Base-by-base conservation (phyloP, 2,329 filamentous ascomycete genomes). In the Metarhizium anisopliae region DNA sequence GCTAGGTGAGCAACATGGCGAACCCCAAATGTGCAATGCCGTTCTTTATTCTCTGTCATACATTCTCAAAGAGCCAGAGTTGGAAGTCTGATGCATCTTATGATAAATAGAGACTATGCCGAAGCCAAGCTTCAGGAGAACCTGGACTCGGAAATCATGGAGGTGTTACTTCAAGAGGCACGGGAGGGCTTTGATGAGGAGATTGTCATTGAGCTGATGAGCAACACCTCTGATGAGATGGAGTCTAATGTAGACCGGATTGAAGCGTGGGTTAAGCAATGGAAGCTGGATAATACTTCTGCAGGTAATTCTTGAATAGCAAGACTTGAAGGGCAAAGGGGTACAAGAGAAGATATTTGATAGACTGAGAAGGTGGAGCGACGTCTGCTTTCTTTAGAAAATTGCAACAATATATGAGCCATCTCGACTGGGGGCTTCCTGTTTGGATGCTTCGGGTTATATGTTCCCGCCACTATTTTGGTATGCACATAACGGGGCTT, bases 141-240 rank as follows among this genome's bases (percentile, higher is more conserved):
- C 68, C 77, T 99, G 58, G 94, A 99, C 71, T 88, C 90, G 35
- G 94, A 99, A 75, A 97, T 99, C 67, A 97, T 99, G 86, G 88
- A 96, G 67, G 90, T 97, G 30, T 75, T 99, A 55, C 77, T 95
- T 20, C 87, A 96, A 62, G 94, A 99, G 75, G 94, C 94, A 36
- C 79, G 85, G 58, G 92, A 96, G 60, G 83, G 87, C 11, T 99
- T 93, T 66, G 88, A 90, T 54, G 83, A 88, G 70, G 84, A 94
- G 67, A 89, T 95, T 62, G 87, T 99, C 42, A 88, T 97, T 30
- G 91, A 96, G 72, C 74, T 99, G 66, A 83, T 77, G 66, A 97
- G 93, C 71, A 87, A 95, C 68, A 81, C 81, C 54, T 79, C 84
- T 2, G 87, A 92, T 53, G 89, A 96, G 71, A 87, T 99, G 70